Percentiles rank a stretch among this genome's conserved stretches.
These are phyloP conservation scores for Ceratobasidium sp. DNA, from an alignment of 1,284 basidiomycete genomes.

Conservation along the genomic window DNA sequence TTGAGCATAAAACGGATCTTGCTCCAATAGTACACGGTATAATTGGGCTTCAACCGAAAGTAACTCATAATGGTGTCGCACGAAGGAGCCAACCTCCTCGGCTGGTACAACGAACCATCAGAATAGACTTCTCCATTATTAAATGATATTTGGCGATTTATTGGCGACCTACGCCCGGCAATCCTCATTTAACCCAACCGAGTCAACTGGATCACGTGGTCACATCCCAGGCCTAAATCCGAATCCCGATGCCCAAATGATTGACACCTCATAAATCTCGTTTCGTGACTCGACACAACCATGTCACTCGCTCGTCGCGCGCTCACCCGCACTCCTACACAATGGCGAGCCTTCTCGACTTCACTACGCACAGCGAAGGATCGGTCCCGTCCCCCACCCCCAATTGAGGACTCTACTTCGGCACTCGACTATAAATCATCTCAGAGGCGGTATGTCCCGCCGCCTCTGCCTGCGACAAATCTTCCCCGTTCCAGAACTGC, in stretches of 20 bases:
- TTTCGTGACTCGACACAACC: constrained; percentile 40
- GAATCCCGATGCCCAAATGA: constrained; percentile 12
- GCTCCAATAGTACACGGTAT: too few species aligned
- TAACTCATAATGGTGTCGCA: too few species aligned
- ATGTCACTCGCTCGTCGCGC: constrained; percentile 33
- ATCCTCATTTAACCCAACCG: too few species aligned
- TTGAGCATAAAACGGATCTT: too few species aligned
- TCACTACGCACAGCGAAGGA: constrained; percentile 21
- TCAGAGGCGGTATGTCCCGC: constrained; percentile 46
- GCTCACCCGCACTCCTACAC: not conserved
- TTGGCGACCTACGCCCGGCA: too few species aligned
- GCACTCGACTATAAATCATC: constrained; percentile 74
- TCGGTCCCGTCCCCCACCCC: constrained; percentile 55
- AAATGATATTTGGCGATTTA: too few species aligned
- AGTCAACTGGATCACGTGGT: constrained; percentile 3
- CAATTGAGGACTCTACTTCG: constrained; percentile 88
- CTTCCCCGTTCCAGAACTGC: constrained; percentile 81
- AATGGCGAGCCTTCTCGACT: constrained; percentile 15
- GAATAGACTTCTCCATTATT: too few species aligned
- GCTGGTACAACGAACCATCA: too few species aligned
- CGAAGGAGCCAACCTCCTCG: too few species aligned
- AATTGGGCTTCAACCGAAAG: too few species aligned
- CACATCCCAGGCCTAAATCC: not conserved
- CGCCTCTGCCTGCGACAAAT: constrained; percentile 63
- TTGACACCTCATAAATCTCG: constrained; percentile 18